phyloP scores from a whole-genome alignment of 2,329 filamentous ascomycete genomes.

The Trichoderma hamatum region DNA sequence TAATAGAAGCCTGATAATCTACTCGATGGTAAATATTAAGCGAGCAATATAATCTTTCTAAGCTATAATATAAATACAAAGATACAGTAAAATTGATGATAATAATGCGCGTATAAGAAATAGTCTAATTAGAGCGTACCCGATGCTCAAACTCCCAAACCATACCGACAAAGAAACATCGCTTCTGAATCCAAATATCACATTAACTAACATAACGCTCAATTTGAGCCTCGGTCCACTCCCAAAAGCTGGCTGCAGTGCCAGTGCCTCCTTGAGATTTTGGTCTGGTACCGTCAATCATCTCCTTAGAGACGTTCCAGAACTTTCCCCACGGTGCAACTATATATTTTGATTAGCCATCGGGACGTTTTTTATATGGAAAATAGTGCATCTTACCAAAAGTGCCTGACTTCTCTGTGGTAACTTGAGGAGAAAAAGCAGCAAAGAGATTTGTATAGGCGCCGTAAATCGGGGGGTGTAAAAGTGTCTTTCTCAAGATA shows the following conservation, averaged over 20 bases:
- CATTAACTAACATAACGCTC: constrained; percentile 2
- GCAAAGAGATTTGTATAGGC: constrained; percentile 26
- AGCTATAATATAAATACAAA: background rate
- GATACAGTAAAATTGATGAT: background rate
- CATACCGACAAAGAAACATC: background rate
- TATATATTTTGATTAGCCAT: background rate
- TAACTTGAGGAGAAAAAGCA: constrained; percentile 21
- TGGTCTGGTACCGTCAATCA: background rate
- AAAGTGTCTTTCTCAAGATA: constrained; percentile 12
- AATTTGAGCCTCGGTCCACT: constrained; percentile 22
- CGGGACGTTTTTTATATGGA: no score
- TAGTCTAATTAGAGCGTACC: background rate
- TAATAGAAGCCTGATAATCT: background rate
- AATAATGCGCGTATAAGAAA: background rate
- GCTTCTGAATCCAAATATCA: background rate
- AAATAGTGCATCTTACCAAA: background rate
- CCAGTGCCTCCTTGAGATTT: constrained; percentile 16
- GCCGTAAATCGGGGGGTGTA: constrained; percentile 18
- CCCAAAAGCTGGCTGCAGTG: constrained; percentile 15
- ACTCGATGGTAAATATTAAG: background rate
- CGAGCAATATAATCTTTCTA: background rate
- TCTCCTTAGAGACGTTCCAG: constrained; percentile 8
- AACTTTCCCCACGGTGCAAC: constrained; percentile 23
- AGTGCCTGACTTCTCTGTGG: constrained; percentile 8
- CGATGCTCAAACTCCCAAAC: background rate